Evolutionary conservation across 1,139 yeast genomes (phyloP).

Genomic region (Kurtzmaniella quercitrusa): DNA sequence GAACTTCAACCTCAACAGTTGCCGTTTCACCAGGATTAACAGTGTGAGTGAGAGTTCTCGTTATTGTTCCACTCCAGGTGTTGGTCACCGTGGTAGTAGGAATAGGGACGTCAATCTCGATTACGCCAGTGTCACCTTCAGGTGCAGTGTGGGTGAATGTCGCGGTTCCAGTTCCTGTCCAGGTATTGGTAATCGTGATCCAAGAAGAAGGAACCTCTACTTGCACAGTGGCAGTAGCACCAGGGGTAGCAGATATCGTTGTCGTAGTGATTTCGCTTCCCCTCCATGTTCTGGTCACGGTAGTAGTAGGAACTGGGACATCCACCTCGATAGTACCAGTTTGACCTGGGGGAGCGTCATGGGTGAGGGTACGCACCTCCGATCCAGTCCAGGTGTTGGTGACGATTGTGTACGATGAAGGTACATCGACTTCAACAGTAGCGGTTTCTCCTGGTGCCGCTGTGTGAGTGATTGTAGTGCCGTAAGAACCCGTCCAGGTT

Average conservation of each 20-base stretch:
- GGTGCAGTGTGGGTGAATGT: slow-evolving; percentile 9
- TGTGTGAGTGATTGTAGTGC: background rate
- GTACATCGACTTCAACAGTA: slow-evolving; percentile 8
- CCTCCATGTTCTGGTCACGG: slow-evolving; percentile 10
- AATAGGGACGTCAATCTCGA: slow-evolving; percentile 11
- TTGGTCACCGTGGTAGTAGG: slow-evolving; percentile 2
- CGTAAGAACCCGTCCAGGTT: slow-evolving; percentile 6
- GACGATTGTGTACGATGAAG: background rate
- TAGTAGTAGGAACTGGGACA: slow-evolving; percentile 13
- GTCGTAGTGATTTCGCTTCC: slow-evolving; percentile 5
- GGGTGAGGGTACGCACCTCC: background rate
- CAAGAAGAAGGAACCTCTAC: slow-evolving; percentile 12
- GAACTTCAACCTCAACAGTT: slow-evolving; percentile 10
- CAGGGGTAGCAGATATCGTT: slow-evolving; percentile 2
- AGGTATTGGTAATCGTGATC: slow-evolving; percentile 10
- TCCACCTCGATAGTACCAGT: slow-evolving; percentile 16
- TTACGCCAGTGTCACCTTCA: slow-evolving; percentile 10
- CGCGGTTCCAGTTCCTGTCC: slow-evolving; percentile 10
- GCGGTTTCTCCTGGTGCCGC: slow-evolving; percentile 12
- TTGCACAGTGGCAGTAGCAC: slow-evolving; percentile 10
- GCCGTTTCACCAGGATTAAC: slow-evolving; percentile 4
- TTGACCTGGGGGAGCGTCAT: slow-evolving; percentile 9
- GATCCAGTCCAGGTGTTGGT: slow-evolving; percentile 2
- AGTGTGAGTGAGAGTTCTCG: background rate
- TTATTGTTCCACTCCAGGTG: slow-evolving; percentile 4